phyloP scores from a whole-genome alignment of 805 yeast species.

The Henningerozyma blattae region DNA sequence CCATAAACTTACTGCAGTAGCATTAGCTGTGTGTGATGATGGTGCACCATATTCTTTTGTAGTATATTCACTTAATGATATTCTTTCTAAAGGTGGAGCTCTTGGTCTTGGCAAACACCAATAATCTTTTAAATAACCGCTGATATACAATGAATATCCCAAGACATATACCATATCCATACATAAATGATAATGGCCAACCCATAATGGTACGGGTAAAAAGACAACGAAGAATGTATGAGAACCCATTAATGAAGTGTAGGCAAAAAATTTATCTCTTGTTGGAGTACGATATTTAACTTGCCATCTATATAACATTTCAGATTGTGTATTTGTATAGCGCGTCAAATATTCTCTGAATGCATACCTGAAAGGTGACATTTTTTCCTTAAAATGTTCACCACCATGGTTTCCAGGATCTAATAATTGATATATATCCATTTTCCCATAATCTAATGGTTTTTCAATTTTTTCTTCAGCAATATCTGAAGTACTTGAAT shows the following conservation, averaged over 20 bases:
- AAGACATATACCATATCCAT: slow-evolving; percentile 61
- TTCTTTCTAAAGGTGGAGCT: slow-evolving; percentile 83
- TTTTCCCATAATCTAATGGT: neutral
- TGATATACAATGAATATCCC: slow-evolving; percentile 46
- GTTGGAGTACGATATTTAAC: slow-evolving; percentile 31
- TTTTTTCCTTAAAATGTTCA: slow-evolving; percentile 48
- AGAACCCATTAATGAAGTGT: slow-evolving; percentile 82
- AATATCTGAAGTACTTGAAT: slow-evolving; percentile 1
- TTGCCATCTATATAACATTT: slow-evolving; percentile 46
- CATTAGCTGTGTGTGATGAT: slow-evolving; percentile 85
- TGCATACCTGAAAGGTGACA: slow-evolving; percentile 43
- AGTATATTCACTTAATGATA: slow-evolving; percentile 81
- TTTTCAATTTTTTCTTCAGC: neutral
- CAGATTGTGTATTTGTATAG: slow-evolving; percentile 55
- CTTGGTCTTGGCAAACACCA: slow-evolving; percentile 86
- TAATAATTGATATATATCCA: slow-evolving; percentile 11
- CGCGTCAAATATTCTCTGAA: slow-evolving; percentile 46
- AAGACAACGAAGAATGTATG: slow-evolving; percentile 88
- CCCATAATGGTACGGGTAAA: slow-evolving; percentile 82
- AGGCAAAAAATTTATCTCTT: slow-evolving; percentile 69
- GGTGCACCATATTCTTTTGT: slow-evolving; percentile 94
- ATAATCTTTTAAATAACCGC: slow-evolving; percentile 74
- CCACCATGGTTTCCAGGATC: slow-evolving; percentile 72
- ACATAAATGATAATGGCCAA: slow-evolving; percentile 45
- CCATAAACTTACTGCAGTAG: slow-evolving; percentile 65